phyloP scores from a whole-genome alignment of 352 stramenopile genomes.

The Phytophthora rubi region DNA sequence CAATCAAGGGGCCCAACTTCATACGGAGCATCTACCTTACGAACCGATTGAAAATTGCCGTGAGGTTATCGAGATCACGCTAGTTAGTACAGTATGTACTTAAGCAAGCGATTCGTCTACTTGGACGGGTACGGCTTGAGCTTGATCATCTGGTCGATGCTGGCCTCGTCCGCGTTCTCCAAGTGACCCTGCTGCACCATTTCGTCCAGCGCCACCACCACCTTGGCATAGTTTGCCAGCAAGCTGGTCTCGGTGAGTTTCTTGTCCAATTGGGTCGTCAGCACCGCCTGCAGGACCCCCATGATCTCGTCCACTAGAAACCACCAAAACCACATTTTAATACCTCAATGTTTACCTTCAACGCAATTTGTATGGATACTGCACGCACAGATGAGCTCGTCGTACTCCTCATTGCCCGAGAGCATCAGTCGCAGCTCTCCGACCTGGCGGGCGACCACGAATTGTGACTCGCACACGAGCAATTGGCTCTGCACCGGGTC shows the following conservation, averaged over 20 bases:
- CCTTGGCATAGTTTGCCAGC: conserved; percentile 65
- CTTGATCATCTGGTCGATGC: conserved; percentile 57
- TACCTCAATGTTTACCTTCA: background rate
- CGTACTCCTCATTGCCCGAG: conserved; percentile 67
- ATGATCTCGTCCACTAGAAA: conserved; percentile 67
- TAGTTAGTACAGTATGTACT: background rate
- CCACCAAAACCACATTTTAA: background rate
- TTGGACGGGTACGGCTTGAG: conserved; percentile 43
- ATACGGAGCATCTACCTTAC: background rate
- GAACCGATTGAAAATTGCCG: background rate
- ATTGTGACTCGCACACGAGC: conserved; percentile 61
- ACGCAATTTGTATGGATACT: background rate
- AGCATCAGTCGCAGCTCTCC: conserved; percentile 71
- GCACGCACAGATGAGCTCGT: conserved; percentile 73
- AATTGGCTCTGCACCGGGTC: conserved; percentile 41
- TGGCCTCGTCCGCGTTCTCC: conserved; percentile 55
- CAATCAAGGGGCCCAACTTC: conserved; percentile 6
- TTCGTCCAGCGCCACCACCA: conserved; percentile 72
- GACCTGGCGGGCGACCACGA: conserved; percentile 61
- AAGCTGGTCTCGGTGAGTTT: conserved; percentile 68
- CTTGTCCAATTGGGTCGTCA: conserved; percentile 70
- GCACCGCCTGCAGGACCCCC: conserved; percentile 50
- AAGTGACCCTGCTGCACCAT: conserved; percentile 68
- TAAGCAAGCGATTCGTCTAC: conserved; percentile 7
- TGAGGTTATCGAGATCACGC: conserved; percentile 5